Evolutionary conservation across 2,329 filamentous ascomycete genomes (phyloP).

Genomic region (Pseudogymnoascus sp.): DNA sequence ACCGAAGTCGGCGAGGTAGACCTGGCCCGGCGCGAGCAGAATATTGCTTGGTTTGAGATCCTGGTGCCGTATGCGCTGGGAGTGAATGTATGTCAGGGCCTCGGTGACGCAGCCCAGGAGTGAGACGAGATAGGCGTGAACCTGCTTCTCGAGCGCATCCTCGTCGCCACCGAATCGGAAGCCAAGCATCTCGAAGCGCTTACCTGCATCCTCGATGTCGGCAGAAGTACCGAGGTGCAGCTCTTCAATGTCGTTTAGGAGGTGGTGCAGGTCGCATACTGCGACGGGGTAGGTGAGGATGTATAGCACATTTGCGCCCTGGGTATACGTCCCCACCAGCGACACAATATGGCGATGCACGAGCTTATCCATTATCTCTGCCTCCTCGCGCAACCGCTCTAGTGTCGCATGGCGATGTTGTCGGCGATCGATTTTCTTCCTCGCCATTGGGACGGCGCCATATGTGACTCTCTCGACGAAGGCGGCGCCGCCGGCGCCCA

Average conservation of each 20-base stretch:
- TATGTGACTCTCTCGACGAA: conserved; percentile 38
- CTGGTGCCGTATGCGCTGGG: conserved; percentile 37
- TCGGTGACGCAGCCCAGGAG: conserved; percentile 40
- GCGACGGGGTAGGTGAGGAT: conserved; percentile 42
- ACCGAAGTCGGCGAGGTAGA: conserved; percentile 43
- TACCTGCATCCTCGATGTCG: conserved; percentile 32
- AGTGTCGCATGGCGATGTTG: conserved; percentile 24
- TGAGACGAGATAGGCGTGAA: conserved; percentile 19
- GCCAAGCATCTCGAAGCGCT: conserved; percentile 33
- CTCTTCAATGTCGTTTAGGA: conserved; percentile 38
- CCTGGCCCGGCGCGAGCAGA: conserved; percentile 37
- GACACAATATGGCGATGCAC: conserved; percentile 42
- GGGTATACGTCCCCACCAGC: conserved; percentile 40
- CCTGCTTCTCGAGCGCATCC: conserved; percentile 15
- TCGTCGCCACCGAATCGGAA: conserved; percentile 30
- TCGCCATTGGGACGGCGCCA: conserved; percentile 35
- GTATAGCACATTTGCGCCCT: conserved; percentile 35
- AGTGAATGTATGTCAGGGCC: conserved; percentile 37
- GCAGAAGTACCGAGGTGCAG: conserved; percentile 34
- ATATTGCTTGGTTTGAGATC: conserved; percentile 44
- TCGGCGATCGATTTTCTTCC: conserved; percentile 34
- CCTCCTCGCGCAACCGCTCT: conserved; percentile 38
- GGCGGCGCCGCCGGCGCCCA: conserved; percentile 39
- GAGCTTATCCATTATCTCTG: conserved; percentile 40
- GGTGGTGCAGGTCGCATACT: conserved; percentile 36